Evolutionary conservation across 2,329 filamentous ascomycete genomes (phyloP).

Genomic region (Hysterium pulicare): DNA sequence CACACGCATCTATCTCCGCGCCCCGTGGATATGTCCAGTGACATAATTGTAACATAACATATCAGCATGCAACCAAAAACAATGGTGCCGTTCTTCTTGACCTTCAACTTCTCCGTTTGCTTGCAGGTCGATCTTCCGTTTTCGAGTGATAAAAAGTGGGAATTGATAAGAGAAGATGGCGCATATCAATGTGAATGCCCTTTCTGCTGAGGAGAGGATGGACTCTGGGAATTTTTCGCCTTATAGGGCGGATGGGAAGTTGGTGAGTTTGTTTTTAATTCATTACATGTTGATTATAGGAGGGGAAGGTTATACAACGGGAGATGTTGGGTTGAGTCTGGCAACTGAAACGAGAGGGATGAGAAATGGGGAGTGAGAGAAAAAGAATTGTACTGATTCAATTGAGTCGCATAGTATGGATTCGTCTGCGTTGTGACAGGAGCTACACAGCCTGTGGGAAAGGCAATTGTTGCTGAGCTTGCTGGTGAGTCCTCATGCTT

Average conservation of each 20-base stretch:
- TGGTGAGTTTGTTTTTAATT: slow-evolving; percentile 39
- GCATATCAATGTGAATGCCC: slow-evolving; percentile 26
- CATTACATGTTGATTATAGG: too few relatives aligned
- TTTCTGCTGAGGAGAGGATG: slow-evolving; percentile 17
- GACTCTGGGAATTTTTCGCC: slow-evolving; percentile 54
- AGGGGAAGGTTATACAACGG: too few relatives aligned
- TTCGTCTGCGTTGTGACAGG: slow-evolving; percentile 65
- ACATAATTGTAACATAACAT: slow-evolving; percentile 9
- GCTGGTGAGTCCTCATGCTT: slow-evolving; percentile 44
- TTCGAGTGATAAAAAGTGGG: neutral
- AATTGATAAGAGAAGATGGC: neutral
- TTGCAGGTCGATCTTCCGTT: neutral
- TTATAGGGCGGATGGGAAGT: slow-evolving; percentile 56
- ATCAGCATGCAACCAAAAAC: slow-evolving; percentile 30
- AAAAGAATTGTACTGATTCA: neutral
- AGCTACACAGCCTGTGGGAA: slow-evolving; percentile 58
- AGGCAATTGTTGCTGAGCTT: slow-evolving; percentile 58
- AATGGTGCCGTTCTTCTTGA: neutral
- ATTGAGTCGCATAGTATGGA: slow-evolving; percentile 48
- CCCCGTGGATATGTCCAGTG: slow-evolving; percentile 31
- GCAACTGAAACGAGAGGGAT: too few relatives aligned
- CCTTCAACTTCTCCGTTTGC: neutral
- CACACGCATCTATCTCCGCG: slow-evolving; percentile 37
- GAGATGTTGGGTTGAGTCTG: too few relatives aligned
- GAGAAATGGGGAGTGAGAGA: too few relatives aligned